Evolutionary conservation across 2,329 filamentous ascomycete species (phyloP).

Genomic region (Beauveria rudraprayagi): DNA sequence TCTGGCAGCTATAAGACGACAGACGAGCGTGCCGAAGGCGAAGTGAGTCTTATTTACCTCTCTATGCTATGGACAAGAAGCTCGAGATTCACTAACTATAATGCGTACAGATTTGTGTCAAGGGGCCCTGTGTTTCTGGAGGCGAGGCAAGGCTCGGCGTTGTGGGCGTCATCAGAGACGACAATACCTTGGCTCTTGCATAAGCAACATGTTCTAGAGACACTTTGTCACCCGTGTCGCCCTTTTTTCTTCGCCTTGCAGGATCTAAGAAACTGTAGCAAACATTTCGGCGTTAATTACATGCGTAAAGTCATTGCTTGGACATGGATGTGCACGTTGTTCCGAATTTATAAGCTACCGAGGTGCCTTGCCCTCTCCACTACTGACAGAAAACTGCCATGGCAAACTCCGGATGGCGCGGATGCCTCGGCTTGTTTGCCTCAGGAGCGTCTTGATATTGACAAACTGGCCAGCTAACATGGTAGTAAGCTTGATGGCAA

Average conservation of each 20-base stretch:
- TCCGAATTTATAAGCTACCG: neutral
- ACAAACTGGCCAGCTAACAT: neutral
- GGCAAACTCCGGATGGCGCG: neutral
- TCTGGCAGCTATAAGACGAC: constrained; percentile 52
- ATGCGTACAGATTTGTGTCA: constrained; percentile 52
- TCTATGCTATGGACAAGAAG: neutral
- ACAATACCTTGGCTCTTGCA: constrained; percentile 61
- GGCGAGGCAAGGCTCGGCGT: constrained; percentile 56
- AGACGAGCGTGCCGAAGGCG: constrained; percentile 53
- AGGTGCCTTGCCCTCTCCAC: neutral
- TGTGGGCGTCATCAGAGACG: constrained; percentile 56
- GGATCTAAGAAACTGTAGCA: neutral
- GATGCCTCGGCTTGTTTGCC: neutral
- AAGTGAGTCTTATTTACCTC: constrained; percentile 39
- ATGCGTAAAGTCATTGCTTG: neutral
- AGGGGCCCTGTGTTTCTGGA: constrained; percentile 66
- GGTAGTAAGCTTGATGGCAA: neutral
- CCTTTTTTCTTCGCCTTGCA: neutral
- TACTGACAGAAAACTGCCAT: neutral
- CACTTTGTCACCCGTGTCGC: neutral
- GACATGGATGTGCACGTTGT: neutral
- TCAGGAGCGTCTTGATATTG: neutral
- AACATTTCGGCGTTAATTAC: neutral
- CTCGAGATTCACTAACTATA: neutral
- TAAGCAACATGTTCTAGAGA: constrained; percentile 16